Evolutionary conservation across 1,139 yeast species (phyloP).

Genomic region (Candida sp.): DNA sequence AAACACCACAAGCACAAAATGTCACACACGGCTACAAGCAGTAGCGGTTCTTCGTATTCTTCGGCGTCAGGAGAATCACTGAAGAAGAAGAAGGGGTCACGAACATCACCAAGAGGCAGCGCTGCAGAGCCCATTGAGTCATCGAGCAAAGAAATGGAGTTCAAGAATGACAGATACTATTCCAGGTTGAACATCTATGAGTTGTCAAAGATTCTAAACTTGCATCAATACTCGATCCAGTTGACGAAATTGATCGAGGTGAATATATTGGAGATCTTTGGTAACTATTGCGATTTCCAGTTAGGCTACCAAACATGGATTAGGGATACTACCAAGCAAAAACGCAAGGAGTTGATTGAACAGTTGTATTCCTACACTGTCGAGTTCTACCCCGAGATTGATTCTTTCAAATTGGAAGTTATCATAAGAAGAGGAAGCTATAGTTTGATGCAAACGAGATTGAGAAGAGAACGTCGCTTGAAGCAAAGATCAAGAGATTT

Average conservation of each 20-base stretch:
- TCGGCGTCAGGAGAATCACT: not conserved
- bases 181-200: slow-evolving; percentile 34
- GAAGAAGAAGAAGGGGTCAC: not conserved
- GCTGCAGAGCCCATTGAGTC: not conserved
- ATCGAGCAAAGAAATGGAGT: slow-evolving; percentile 6
- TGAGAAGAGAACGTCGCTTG: slow-evolving; percentile 65
- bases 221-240: slow-evolving; percentile 24
- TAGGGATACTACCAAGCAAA: slow-evolving; percentile 64
- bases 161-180: slow-evolving; percentile 22
- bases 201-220: slow-evolving; percentile 26
- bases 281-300: slow-evolving; percentile 62
- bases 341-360: slow-evolving; percentile 54
- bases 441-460: slow-evolving; percentile 78
- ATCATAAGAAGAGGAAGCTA: slow-evolving; percentile 81
- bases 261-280: slow-evolving; percentile 60
- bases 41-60: not conserved
- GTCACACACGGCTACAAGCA: not conserved
- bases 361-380: slow-evolving; percentile 52
- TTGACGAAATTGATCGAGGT: slow-evolving; percentile 49
- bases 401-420: slow-evolving; percentile 60
- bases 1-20: not conserved
- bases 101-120: not conserved
- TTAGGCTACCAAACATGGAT: slow-evolving; percentile 84
- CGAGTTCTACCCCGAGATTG: slow-evolving; percentile 52
- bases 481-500: slow-evolving; percentile 5